phyloP scores from a whole-genome alignment of 495 filamentous ascomycete species.

The Neurospora sp. region DNA sequence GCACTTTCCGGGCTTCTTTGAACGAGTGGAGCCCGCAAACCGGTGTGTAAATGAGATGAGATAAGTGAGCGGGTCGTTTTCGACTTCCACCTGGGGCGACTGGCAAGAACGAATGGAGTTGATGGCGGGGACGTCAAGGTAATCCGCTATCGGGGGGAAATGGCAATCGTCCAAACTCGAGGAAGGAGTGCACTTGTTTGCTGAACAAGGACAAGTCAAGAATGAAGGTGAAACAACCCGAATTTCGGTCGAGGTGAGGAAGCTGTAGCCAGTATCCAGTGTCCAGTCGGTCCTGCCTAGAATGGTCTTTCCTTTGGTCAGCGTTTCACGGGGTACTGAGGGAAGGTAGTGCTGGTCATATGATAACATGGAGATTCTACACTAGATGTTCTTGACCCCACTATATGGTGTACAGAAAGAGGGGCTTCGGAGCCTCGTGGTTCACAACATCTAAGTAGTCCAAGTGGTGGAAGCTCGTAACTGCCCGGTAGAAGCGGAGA shows the following conservation, averaged over 20 bases:
- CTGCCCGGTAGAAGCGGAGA: not conserved
- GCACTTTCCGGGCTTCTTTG: not conserved
- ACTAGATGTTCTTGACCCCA: not conserved
- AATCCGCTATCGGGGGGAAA: not conserved
- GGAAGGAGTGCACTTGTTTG: not conserved
- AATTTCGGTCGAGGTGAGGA: not conserved
- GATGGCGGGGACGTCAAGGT: not conserved
- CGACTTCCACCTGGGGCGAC: not conserved
- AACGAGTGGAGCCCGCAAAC: not conserved
- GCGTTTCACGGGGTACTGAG: not conserved
- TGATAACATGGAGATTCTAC: not conserved
- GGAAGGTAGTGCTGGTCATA: not conserved
- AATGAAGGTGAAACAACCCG: not conserved
- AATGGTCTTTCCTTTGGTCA: not conserved
- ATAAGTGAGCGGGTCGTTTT: not conserved
- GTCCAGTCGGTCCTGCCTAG: not conserved
- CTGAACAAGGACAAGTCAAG: not conserved
- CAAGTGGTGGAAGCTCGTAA: not conserved
- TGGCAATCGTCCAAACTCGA: not conserved
- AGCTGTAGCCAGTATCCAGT: not conserved
- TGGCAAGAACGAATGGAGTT: not conserved
- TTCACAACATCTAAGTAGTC: not conserved
- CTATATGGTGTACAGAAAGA: not conserved
- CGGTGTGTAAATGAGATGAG: not conserved
- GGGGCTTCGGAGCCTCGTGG: not conserved